Percentiles rank a stretch among this genome's conserved stretches.
These are phyloP conservation scores for Corrigiola litoralis DNA, from an alignment of 179 eudicot genomes.

Conservation along the genomic window DNA sequence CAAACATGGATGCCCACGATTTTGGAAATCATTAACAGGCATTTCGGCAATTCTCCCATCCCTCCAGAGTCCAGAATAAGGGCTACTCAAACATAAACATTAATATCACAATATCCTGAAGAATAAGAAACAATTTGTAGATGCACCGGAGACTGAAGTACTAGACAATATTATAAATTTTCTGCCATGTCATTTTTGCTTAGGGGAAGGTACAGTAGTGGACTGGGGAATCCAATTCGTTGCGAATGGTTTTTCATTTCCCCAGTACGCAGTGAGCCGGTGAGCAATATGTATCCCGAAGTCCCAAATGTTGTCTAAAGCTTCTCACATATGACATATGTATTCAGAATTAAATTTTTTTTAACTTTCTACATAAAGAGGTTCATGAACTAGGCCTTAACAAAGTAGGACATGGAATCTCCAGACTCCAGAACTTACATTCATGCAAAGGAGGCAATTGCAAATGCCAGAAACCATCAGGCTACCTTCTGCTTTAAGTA, in stretches of 20 bases:
- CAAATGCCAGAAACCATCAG: neutral
- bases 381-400: constrained; percentile 4
- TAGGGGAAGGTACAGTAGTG: too few relatives aligned
- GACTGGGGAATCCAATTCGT: too few relatives aligned
- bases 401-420: neutral
- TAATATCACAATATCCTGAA: constrained; percentile 1
- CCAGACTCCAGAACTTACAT: neutral
- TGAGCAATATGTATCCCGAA: constrained; percentile 11
- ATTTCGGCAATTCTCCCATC: constrained; percentile 9
- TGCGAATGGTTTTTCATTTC: too few relatives aligned
- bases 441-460: constrained; percentile 13
- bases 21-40: constrained; percentile 12
- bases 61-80: constrained; percentile 11
- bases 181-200: constrained; percentile 14
- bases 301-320: neutral
- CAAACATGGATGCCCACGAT: constrained; percentile 1
- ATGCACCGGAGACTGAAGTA: constrained; percentile 1
- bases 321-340: neutral
- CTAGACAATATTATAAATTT: constrained; percentile 10
- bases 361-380: neutral
- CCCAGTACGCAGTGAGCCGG: too few relatives aligned
- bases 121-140: neutral
- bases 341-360: neutral
- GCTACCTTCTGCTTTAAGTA: neutral
- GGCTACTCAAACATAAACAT: constrained; percentile 7